Conservation (phyloP, 164 flowering plant species). For the Magnolia kwangsiensis region DNA sequence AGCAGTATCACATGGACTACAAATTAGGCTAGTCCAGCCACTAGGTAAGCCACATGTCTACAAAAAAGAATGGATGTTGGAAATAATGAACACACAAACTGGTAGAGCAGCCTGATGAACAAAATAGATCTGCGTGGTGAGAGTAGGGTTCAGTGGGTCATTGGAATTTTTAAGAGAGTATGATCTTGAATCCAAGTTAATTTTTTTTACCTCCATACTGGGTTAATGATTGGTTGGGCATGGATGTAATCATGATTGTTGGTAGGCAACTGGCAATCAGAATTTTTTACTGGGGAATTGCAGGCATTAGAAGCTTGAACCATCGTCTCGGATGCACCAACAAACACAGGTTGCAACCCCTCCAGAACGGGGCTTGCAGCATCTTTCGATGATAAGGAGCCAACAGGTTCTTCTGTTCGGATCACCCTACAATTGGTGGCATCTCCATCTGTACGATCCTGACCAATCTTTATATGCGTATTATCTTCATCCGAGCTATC, state of each 20-base stretch:
- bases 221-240: slow-evolving; percentile 41
- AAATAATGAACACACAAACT: too few relatives aligned
- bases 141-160: neutral
- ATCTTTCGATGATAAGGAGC: neutral
- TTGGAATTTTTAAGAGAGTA: neutral
- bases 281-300: neutral
- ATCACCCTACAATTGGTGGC: neutral
- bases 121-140: neutral
- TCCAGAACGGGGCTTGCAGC: neutral
- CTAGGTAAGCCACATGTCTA: too few relatives aligned
- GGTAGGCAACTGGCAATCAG: neutral
- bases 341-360: neutral
- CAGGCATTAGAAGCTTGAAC: neutral
- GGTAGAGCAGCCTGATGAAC: too few relatives aligned
- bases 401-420: neutral
- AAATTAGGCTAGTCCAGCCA: neutral
- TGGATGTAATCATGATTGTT: slow-evolving; percentile 4
- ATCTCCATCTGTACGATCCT: neutral
- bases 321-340: neutral
- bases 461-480: neutral
- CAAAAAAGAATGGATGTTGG: too few relatives aligned
- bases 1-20: too few relatives aligned
- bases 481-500: slow-evolving; percentile 13
- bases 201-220: slow-evolving; percentile 46
- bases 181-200: neutral